Evolutionary conservation across 495 filamentous ascomycete genomes (phyloP).

Genomic region (Oleoguttula mirabilis): DNA sequence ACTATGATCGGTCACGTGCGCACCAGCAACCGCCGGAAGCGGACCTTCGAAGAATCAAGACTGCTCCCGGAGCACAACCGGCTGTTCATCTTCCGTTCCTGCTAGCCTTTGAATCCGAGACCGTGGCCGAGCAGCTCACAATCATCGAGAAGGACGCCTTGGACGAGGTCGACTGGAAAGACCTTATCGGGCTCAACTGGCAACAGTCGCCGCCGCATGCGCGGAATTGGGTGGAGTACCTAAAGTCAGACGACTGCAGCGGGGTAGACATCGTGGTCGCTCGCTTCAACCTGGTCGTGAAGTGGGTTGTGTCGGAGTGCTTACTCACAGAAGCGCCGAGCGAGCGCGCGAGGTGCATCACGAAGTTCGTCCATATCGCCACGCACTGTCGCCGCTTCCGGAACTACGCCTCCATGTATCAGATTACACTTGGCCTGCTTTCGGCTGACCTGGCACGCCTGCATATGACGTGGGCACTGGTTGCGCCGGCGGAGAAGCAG

Average conservation of each 20-base stretch:
- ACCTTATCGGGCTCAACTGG: constrained; percentile 91
- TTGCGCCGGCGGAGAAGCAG: constrained; percentile 56
- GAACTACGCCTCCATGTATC: constrained; percentile 95
- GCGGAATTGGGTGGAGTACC: constrained; percentile 84
- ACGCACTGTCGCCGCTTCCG: constrained; percentile 69
- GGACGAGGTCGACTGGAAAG: constrained; percentile 94
- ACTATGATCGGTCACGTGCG: constrained; percentile 2
- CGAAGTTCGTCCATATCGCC: constrained; percentile 89
- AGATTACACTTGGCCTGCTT: constrained; percentile 82
- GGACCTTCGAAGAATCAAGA: constrained; percentile 4
- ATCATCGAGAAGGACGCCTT: constrained; percentile 93
- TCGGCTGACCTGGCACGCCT: constrained; percentile 70
- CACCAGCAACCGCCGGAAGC: not conserved
- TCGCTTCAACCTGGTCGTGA: constrained; percentile 93
- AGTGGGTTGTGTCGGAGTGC: constrained; percentile 90
- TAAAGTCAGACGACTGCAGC: constrained; percentile 64
- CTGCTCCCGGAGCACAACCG: constrained; percentile 1
- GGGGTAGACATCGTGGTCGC: constrained; percentile 94
- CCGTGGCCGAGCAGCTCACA: constrained; percentile 87
- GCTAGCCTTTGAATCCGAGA: constrained; percentile 77
- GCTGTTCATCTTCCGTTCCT: constrained; percentile 77
- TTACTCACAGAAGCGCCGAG: constrained; percentile 70
- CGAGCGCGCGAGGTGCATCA: constrained; percentile 56
- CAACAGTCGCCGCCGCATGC: constrained; percentile 54
- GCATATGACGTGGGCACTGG: constrained; percentile 65